Base-by-base conservation (phyloP, 2,329 filamentous ascomycete species). In the Colletotrichum sp. region DNA sequence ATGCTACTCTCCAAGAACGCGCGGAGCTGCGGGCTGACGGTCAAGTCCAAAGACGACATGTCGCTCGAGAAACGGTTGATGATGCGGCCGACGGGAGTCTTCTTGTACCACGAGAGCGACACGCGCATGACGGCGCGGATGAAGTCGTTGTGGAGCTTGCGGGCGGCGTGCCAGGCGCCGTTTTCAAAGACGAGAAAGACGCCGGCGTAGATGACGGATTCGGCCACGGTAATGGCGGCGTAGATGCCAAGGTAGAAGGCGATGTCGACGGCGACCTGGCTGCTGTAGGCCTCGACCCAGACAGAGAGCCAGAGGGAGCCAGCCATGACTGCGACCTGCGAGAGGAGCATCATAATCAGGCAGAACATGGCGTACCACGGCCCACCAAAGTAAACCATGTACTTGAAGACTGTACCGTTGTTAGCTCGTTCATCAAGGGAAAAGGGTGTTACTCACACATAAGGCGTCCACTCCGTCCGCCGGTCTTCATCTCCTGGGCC, bases 1-100 rank as follows among this genome's bases (percentile, higher is more conserved):
- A 89, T 82, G 12, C 81, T 77, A 15, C 84, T 84, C 72, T 89
- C 88, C 12, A 90, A 71, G 4, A 84, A 85, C 55, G 80, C 78
- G 7, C 87, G 86, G 1, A 91, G 82, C 84, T 89, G 86, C 3
- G 84, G 82, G 24, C 87, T 85, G 8, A 92, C 81, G 2, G 83
- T 79, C 9, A 85, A 87, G 78, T 92, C 90, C 68, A 92, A 86
- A 0, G 90, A 90, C n/a, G 86, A 85, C 80, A 91, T 90, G 75
- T 92, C 90, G 44, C 90, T 89, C 1, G 89, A 89, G 77, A 92
- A 90, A 15, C 90, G 87, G 79, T 91, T 91, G 71, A 89, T 86
- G 71, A 90, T 86, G 55, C 90, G 87, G 15, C 90, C 88, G 18
- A 89, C 86, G 0, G 90, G 87, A 2, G 90, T 86, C 63, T 88